These are phyloP conservation scores for Penicillium sp. DNA, from an alignment of 2,329 filamentous ascomycete genomes.

Conservation along the genomic window DNA sequence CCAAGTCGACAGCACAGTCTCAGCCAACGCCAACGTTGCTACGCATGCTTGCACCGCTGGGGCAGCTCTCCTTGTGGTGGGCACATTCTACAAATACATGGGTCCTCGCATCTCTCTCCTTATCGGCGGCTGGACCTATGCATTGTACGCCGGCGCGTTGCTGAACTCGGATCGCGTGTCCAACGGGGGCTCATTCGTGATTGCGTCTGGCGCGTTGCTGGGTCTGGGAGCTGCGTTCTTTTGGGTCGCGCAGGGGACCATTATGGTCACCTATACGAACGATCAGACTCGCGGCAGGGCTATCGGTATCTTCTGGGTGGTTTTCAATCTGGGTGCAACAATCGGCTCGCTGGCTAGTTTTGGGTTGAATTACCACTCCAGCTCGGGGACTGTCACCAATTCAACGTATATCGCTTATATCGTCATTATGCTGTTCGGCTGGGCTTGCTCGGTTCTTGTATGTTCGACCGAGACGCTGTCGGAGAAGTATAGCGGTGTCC, in stretches of 20 bases:
- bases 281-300: slow-evolving; percentile 36
- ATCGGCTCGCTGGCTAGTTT: slow-evolving; percentile 44
- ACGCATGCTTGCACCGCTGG: slow-evolving; percentile 32
- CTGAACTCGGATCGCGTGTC: slow-evolving; percentile 25
- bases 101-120: slow-evolving; percentile 34
- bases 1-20: slow-evolving; percentile 35
- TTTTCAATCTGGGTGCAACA: slow-evolving; percentile 45
- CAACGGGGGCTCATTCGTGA: slow-evolving; percentile 35
- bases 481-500: neutral
- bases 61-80: slow-evolving; percentile 32
- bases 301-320: slow-evolving; percentile 37
- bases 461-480: slow-evolving; percentile 25
- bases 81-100: slow-evolving; percentile 30
- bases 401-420: slow-evolving; percentile 51
- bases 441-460: slow-evolving; percentile 46
- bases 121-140: slow-evolving; percentile 36
- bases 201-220: slow-evolving; percentile 41
- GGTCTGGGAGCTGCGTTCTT: slow-evolving; percentile 40
- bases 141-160: slow-evolving; percentile 32
- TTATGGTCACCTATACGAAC: slow-evolving; percentile 46
- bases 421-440: slow-evolving; percentile 48
- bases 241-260: slow-evolving; percentile 37
- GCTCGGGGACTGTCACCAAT: slow-evolving; percentile 44
- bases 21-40: slow-evolving; percentile 36
- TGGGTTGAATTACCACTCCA: slow-evolving; percentile 41